Base-by-base conservation (phyloP, 148 eudicot species). In the Nyssa sinensis region DNA sequence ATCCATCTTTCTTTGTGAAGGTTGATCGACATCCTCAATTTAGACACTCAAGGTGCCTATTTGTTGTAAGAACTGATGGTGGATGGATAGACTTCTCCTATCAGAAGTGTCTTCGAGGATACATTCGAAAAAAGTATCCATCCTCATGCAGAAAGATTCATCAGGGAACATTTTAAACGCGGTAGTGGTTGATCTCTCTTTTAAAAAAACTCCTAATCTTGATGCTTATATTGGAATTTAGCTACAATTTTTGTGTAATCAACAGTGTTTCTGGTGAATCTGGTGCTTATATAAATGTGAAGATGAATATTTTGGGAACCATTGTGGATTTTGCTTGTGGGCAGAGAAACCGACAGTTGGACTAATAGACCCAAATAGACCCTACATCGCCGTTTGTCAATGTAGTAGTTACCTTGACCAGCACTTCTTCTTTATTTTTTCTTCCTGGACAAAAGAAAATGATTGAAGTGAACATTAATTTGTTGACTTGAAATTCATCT, bases 61-160 rank as follows among this genome's bases (percentile, higher is more conserved):
- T 89, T 84, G 97, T 91, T 33, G 88, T 94, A 21, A 83, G 98
- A 86, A 83, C 80, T 0, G 97, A 91, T 53, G 97, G 97, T 72
- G 90, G 75, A 77, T 91, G 97, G 97, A 89, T 94, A 28, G 98
- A 94, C 78, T 94, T 94, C 83, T 94, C 98, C 35, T 94, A 94
- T 86, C 94, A 94, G 82, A 94, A 94, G 79, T 94, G 98, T 75
- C 70, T 94, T 21, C 86, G 94, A 57, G 84, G 85, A 49, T 94
- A 94, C 77, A 79, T 94, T 58, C 88, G 89, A 75, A 76, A 75
- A 16, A 94, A 87, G 75, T 91, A 91, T 74, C 97, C 97, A 35
- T 77, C 81, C n/a, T 44, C 66, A 91, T 70, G 98, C 93, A 11
- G 89, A 88, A 72, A 86, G 86, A 78, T 91, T 86, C 44, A 86